phyloP scores from a whole-genome alignment of 1,284 basidiomycete genomes.

The Ceratobasidium sp. region DNA sequence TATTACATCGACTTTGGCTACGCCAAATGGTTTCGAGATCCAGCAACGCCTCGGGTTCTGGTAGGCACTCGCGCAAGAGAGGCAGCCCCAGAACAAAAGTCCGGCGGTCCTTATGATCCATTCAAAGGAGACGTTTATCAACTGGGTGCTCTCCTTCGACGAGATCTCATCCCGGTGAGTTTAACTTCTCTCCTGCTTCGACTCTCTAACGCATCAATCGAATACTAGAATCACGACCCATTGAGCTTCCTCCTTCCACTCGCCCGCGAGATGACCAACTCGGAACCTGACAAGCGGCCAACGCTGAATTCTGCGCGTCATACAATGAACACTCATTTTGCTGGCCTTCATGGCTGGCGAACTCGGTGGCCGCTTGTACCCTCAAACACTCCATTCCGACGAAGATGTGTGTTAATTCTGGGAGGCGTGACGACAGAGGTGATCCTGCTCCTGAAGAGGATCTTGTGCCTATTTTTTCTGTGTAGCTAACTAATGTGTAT shows the following conservation, averaged over 20 bases:
- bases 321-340: slow-evolving; percentile 5
- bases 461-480: not conserved
- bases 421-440: not conserved
- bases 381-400: not conserved
- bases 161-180: slow-evolving; percentile 29
- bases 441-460: not conserved
- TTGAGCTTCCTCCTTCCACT: slow-evolving; percentile 4
- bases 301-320: not conserved
- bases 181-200: not conserved
- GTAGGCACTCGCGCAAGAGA: slow-evolving; percentile 12
- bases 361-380: slow-evolving; percentile 2
- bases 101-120: slow-evolving; percentile 16
- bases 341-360: not conserved
- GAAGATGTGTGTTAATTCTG: not conserved
- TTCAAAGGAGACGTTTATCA: slow-evolving; percentile 29
- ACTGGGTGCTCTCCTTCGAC: slow-evolving; percentile 4
- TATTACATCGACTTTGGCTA: slow-evolving; percentile 40
- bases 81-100: slow-evolving; percentile 6
- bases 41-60: not conserved
- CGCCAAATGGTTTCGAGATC: slow-evolving; percentile 17
- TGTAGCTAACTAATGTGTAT: not conserved
- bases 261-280: slow-evolving; percentile 17
- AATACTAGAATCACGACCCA: not conserved
- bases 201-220: not conserved
- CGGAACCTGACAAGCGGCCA: not conserved